Conservation (phyloP, 495 filamentous ascomycete species). For the Pyrenula aspistea region DNA sequence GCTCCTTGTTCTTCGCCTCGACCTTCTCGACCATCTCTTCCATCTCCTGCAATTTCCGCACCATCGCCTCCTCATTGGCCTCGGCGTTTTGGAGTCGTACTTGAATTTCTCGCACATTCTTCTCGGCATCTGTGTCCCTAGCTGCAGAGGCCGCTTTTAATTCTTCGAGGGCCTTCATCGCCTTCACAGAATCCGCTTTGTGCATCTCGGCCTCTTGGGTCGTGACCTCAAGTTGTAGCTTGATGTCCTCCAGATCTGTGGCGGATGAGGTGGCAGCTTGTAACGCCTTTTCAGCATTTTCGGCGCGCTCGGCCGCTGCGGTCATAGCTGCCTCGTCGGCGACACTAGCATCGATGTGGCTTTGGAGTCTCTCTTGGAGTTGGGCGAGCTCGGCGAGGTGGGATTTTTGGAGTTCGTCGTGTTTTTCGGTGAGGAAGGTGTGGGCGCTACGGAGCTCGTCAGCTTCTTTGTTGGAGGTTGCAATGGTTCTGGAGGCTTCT, state of each 20-base stretch:
- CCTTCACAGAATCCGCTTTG: neutral
- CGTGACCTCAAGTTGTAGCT: neutral
- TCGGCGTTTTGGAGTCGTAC: neutral
- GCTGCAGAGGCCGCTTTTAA: neutral
- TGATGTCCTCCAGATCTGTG: neutral
- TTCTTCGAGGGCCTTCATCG: neutral
- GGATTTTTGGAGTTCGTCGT: slow-evolving; percentile 25
- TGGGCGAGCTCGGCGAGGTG: slow-evolving; percentile 23
- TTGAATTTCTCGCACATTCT: neutral
- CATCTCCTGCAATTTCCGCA: neutral
- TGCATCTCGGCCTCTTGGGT: neutral
- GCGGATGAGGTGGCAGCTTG: neutral
- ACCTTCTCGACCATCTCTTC: neutral
- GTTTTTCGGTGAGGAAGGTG: slow-evolving; percentile 9
- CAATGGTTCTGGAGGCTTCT: neutral
- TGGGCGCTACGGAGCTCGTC: neutral
- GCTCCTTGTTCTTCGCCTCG: neutral
- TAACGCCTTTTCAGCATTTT: neutral
- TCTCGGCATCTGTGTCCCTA: neutral
- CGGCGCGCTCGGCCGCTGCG: neutral
- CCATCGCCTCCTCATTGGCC: neutral
- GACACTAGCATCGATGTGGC: slow-evolving; percentile 16
- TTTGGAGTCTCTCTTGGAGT: slow-evolving; percentile 19
- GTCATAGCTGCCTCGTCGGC: slow-evolving; percentile 21
- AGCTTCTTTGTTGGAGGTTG: neutral